Evolutionary conservation across 129 eudicot species (phyloP).

Genomic region (Flaveria linearis): DNA sequence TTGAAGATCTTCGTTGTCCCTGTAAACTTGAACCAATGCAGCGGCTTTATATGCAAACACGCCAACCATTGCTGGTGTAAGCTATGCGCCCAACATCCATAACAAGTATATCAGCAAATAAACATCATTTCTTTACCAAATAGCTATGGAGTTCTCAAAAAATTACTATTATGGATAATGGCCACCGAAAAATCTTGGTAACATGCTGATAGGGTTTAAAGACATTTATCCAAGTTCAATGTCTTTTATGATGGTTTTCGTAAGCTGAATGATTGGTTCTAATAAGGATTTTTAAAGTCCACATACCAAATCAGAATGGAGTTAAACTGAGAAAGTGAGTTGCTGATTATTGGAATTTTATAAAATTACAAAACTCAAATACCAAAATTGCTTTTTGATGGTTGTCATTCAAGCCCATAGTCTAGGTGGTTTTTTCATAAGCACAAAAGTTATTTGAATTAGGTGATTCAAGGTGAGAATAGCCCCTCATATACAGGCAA

Average conservation of each 20-base stretch:
- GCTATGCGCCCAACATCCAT: slow-evolving; percentile 40
- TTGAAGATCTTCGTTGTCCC: slow-evolving; percentile 56
- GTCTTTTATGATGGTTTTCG: neutral
- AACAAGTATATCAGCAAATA: neutral
- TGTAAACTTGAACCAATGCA: slow-evolving; percentile 90
- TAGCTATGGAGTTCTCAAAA: neutral
- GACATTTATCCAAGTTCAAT: neutral
- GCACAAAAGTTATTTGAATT: too few relatives aligned
- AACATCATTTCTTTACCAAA: slow-evolving; percentile 20
- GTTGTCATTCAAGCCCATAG: too few relatives aligned
- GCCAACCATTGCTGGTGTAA: slow-evolving; percentile 90
- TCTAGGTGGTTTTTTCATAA: too few relatives aligned
- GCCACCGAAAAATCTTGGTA: neutral
- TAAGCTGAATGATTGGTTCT: neutral
- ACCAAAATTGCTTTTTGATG: too few relatives aligned
- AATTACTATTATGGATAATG: neutral
- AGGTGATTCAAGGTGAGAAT: too few relatives aligned
- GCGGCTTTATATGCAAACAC: slow-evolving; percentile 96
- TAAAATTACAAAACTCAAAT: too few relatives aligned
- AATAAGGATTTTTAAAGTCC: neutral
- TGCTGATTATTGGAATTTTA: too few relatives aligned
- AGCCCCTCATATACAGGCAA: too few relatives aligned
- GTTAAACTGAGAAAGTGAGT: neutral
- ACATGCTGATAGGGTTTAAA: neutral
- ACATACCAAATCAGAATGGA: slow-evolving; percentile 3